A percentile compares a stretch with the other conserved stretches of the same genome.
Conservation (phyloP, 2,329 filamentous ascomycete genomes). For the Monosporascus sp. region DNA sequence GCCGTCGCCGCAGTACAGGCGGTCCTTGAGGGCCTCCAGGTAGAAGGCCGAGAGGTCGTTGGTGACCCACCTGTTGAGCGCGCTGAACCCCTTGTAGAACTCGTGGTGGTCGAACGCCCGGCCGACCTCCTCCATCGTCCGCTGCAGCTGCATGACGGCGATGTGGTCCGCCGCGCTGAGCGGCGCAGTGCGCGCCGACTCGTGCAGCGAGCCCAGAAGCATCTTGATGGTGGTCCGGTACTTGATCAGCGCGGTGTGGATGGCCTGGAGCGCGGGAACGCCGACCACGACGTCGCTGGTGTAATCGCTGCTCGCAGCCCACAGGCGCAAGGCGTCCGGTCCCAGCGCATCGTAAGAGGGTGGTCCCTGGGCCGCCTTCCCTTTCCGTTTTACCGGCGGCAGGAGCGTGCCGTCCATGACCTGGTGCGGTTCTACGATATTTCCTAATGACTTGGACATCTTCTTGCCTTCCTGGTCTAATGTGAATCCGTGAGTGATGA, state of each 20-base stretch:
- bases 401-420: conserved; percentile 82
- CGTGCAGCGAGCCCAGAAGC: conserved; percentile 69
- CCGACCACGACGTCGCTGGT: conserved; percentile 82
- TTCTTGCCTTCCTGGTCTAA: conserved; percentile 88
- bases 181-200: conserved; percentile 43
- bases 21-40: conserved; percentile 86
- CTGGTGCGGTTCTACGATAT: conserved; percentile 72
- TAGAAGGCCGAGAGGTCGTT: conserved; percentile 89
- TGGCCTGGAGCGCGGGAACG: conserved; percentile 66
- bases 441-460: conserved; percentile 97
- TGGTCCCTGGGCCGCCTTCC: conserved; percentile 38
- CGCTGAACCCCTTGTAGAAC: conserved; percentile 71
- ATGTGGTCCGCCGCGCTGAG: conserved; percentile 65
- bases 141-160: conserved; percentile 67
- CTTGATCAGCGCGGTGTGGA: conserved; percentile 75
- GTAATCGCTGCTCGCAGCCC: conserved; percentile 89
- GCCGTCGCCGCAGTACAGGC: conserved; percentile 76
- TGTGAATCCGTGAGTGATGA: conserved; percentile 96
- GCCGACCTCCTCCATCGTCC: conserved; percentile 60
- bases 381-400: conserved; percentile 60
- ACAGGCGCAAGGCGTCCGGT: conserved; percentile 80
- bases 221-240: conserved; percentile 89
- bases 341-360: conserved; percentile 66
- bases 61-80: conserved; percentile 75
- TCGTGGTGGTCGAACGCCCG: conserved; percentile 65